A percentile compares a stretch with the other conserved stretches of the same genome.
phyloP scores from a whole-genome alignment of 306 rosid genomes.

The Prunus salicina region DNA sequence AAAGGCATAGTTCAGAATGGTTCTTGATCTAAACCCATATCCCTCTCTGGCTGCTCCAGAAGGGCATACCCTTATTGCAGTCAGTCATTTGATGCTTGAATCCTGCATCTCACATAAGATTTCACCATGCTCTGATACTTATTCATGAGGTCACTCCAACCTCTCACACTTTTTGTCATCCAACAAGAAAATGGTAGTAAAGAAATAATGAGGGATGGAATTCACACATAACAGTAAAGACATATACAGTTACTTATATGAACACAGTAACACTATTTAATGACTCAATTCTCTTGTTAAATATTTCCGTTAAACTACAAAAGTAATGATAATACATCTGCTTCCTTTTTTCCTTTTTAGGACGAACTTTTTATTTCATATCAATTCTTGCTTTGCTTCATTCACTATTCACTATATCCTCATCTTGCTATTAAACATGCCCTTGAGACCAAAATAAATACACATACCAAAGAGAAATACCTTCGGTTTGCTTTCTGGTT shows the following conservation, averaged over 20 bases:
- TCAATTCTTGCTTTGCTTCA: not conserved
- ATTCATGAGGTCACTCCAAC: not conserved
- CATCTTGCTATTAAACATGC: not conserved
- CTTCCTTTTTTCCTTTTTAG: not conserved
- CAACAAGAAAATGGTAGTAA: no score
- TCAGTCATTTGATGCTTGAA: not conserved
- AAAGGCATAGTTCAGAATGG: not conserved
- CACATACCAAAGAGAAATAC: constrained; percentile 26
- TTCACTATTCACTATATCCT: not conserved
- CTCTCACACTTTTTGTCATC: not conserved
- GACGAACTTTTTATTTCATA: not conserved
- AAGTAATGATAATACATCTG: not conserved
- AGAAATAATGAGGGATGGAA: no score
- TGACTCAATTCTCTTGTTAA: not conserved
- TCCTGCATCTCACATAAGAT: not conserved
- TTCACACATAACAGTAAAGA: no score
- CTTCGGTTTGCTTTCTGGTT: constrained; percentile 39
- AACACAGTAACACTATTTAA: not conserved
- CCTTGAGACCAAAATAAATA: not conserved
- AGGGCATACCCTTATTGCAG: not conserved
- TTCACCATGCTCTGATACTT: not conserved
- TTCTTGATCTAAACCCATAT: not conserved
- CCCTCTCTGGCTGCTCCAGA: not conserved
- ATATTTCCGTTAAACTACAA: not conserved
- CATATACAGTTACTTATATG: not conserved